phyloP scores from a whole-genome alignment of 2,329 filamentous ascomycete genomes.

The Aspergillus sclerotialis region DNA sequence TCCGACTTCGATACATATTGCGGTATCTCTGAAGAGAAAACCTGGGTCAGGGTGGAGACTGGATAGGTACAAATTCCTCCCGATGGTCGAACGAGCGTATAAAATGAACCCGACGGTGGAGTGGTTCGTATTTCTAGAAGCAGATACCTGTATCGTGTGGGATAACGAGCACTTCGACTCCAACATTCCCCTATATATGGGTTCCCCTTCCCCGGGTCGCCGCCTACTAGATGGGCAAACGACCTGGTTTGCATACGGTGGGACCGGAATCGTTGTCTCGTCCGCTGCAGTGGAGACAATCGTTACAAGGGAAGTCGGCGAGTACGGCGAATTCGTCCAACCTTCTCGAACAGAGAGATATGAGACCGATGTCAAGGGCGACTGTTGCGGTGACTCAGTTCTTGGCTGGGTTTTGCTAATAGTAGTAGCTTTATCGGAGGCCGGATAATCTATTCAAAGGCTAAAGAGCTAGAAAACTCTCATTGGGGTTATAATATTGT shows the following conservation, averaged over 20 bases:
- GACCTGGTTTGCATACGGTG: slow-evolving; percentile 44
- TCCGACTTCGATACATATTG: slow-evolving; percentile 37
- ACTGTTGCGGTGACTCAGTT: slow-evolving; percentile 50
- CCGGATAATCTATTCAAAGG: too few relatives aligned
- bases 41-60: slow-evolving; percentile 46
- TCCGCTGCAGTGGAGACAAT: slow-evolving; percentile 40
- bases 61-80: slow-evolving; percentile 53
- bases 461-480: too few relatives aligned
- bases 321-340: slow-evolving; percentile 33
- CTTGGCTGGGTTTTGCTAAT: slow-evolving; percentile 44
- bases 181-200: slow-evolving; percentile 41
- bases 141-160: slow-evolving; percentile 47
- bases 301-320: slow-evolving; percentile 13
- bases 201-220: slow-evolving; percentile 41
- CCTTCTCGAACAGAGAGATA: slow-evolving; percentile 34
- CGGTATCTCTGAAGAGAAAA: slow-evolving; percentile 24
- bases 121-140: slow-evolving; percentile 53
- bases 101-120: slow-evolving; percentile 40
- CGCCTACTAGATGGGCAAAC: slow-evolving; percentile 7
- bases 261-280: slow-evolving; percentile 43
- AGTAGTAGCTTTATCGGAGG: too few relatives aligned
- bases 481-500: too few relatives aligned
- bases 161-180: slow-evolving; percentile 43
- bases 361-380: slow-evolving; percentile 35
- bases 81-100: slow-evolving; percentile 48